These are phyloP conservation scores for Ilyonectria sp. DNA, from an alignment of 2,329 filamentous ascomycete genomes.

Conservation along the genomic window DNA sequence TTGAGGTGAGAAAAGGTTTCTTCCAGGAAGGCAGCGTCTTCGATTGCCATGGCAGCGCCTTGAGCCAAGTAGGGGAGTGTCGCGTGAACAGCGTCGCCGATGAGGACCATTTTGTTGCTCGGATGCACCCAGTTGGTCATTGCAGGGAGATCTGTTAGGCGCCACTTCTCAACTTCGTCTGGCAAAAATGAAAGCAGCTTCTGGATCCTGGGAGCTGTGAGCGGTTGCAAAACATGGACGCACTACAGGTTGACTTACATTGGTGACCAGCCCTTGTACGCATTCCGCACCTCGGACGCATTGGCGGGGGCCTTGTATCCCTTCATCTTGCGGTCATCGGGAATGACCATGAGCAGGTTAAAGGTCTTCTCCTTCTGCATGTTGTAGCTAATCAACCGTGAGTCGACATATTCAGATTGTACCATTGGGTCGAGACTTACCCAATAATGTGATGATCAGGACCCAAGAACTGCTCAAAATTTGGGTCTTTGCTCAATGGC, in stretches of 20 bases:
- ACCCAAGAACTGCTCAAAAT: constrained; percentile 22
- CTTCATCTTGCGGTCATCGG: constrained; percentile 25
- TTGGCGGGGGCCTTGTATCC: constrained; percentile 23
- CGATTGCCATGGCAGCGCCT: constrained; percentile 25
- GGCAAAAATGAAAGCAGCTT: constrained; percentile 18
- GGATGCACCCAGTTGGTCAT: constrained; percentile 27
- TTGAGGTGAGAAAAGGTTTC: constrained; percentile 7
- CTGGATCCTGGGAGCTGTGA: constrained; percentile 1
- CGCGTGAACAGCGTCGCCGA: constrained; percentile 27
- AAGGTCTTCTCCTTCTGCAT: constrained; percentile 29
- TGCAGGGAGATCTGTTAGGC: constrained; percentile 17
- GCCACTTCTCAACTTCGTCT: constrained; percentile 27
- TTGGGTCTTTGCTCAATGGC: constrained; percentile 16
- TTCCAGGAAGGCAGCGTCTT: constrained; percentile 21
- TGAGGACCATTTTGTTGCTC: constrained; percentile 22
- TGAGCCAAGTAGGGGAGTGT: constrained; percentile 22
- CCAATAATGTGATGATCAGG: constrained; percentile 32
- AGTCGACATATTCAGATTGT: neutral
- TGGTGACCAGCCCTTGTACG: constrained; percentile 22
- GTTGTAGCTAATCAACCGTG: constrained; percentile 4
- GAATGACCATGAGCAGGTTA: constrained; percentile 24
- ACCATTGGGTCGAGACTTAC: neutral
- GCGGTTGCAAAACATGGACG: neutral
- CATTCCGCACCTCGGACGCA: constrained; percentile 20
- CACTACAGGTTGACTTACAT: constrained; percentile 2